Evolutionary conservation across 2,329 filamentous ascomycete species (phyloP), one percentile per base, ranked within the genome.

Genomic region (Paecilomyces fulvus): DNA sequence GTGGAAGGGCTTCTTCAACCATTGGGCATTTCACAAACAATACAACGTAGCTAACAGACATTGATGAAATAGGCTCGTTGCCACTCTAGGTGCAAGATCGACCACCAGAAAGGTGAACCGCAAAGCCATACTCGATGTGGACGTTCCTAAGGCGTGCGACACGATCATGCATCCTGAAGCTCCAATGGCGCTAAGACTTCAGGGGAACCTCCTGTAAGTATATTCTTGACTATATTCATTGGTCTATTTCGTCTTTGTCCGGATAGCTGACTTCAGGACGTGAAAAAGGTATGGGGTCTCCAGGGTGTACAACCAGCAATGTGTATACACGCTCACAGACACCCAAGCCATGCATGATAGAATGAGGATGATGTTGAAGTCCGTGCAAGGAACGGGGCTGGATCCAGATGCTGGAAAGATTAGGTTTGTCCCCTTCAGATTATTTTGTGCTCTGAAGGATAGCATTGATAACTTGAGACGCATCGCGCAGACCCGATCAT

Each of bases 121-220:
- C 52, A 96, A 94, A 70, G 87, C 89, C 8, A 95, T 99, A 58
- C 84, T 92, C 58, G 85, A 90, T 14, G 94, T 99, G 62, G 82
- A 97, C 65, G 86, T 99, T 25, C 80, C 84, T 33, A 91, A 88
- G 67, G 92, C 94, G 56, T 96, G 92, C 71, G 81, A 87, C 61
- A 94, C 87, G n/a, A 96, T 99, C 68, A 83, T 89, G 37, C 81
- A 89, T 56, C 91, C 89, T 64, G 89, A 87, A 5, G 90, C 89
- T 1, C 94, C 94, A 2, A 87, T 99, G 75, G 92, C 94, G 3
- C 74, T 99, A 61, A 86, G 94, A 33, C 81, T 99, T 21, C 92
- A 97, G 68, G 88, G 91, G 14, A 96, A 87, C 64, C 79, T 99
- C 17, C 83, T 99, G 83, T 87, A 68, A 68, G 79, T 65, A 25